Evolutionary conservation across 2,329 filamentous ascomycete genomes (phyloP).

Genomic region (Ophiostoma himal-ulmi): DNA sequence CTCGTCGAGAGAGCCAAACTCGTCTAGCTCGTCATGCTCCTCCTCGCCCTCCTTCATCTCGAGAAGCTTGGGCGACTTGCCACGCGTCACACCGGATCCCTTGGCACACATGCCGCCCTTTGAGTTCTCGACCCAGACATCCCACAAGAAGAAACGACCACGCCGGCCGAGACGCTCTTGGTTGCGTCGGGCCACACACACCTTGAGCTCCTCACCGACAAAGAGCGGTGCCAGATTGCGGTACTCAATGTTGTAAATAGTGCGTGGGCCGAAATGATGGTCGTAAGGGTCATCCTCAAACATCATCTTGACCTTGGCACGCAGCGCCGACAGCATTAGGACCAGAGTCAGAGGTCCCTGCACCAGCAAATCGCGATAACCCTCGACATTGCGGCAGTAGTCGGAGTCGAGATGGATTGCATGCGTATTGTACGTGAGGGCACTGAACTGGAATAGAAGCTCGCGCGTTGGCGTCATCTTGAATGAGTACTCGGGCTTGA

Average conservation of each 20-base stretch:
- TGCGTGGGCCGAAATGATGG: not conserved
- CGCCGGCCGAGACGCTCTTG: conserved; percentile 38
- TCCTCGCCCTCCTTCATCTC: not conserved
- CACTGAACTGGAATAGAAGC: conserved; percentile 84
- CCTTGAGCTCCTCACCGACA: conserved; percentile 60
- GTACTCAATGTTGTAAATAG: conserved; percentile 48
- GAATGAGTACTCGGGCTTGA: conserved; percentile 38
- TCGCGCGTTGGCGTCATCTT: conserved; percentile 59
- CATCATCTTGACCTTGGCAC: conserved; percentile 35
- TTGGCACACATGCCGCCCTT: conserved; percentile 59
- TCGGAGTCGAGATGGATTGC: conserved; percentile 75
- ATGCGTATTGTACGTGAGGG: conserved; percentile 88
- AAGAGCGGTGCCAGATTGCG: conserved; percentile 78
- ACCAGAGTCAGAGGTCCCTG: conserved; percentile 80
- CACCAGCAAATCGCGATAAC: conserved; percentile 68
- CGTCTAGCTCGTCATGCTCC: conserved; percentile 13
- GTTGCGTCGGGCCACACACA: conserved; percentile 56
- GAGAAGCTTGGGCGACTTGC: not conserved
- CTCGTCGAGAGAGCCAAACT: conserved; percentile 12
- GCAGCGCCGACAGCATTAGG: conserved; percentile 65
- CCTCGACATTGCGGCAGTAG: conserved; percentile 66
- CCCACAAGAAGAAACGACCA: conserved; percentile 42
- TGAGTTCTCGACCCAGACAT: conserved; percentile 60
- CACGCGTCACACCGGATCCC: conserved; percentile 35
- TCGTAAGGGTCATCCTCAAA: conserved; percentile 36